Percentiles rank a stretch among this genome's conserved stretches.
Evolutionary conservation across 1,284 basidiomycete species (phyloP).

Genomic region (Boletellus sp.): DNA sequence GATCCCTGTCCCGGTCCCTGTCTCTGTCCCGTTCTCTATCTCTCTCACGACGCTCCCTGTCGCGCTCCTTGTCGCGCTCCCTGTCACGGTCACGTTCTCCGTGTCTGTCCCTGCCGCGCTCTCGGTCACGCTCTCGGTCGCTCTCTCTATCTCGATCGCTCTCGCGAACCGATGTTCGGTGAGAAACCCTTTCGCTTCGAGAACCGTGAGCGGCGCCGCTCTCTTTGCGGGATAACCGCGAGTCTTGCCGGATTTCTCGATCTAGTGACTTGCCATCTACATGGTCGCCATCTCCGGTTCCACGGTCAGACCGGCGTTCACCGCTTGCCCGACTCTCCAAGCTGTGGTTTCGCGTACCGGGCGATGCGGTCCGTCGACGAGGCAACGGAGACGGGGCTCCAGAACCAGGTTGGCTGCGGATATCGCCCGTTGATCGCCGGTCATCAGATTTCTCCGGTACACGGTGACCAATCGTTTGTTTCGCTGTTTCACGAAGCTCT

Average conservation of each 20-base stretch:
- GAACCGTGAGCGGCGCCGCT: slow-evolving; percentile 47
- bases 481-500: slow-evolving; percentile 74
- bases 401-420: slow-evolving; percentile 46
- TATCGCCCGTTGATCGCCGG: slow-evolving; percentile 34
- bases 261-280: slow-evolving; percentile 53
- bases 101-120: slow-evolving; percentile 42
- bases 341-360: slow-evolving; percentile 64
- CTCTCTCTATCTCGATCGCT: slow-evolving; percentile 43
- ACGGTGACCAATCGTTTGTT: slow-evolving; percentile 49
- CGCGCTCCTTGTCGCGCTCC: slow-evolving; percentile 40
- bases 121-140: slow-evolving; percentile 45
- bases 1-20: slow-evolving; percentile 34
- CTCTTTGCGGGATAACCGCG: slow-evolving; percentile 37
- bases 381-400: slow-evolving; percentile 50
- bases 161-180: slow-evolving; percentile 33
- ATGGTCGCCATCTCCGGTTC: slow-evolving; percentile 40
- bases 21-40: slow-evolving; percentile 43
- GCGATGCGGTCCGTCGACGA: slow-evolving; percentile 61
- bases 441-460: slow-evolving; percentile 39
- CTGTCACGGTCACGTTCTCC: slow-evolving; percentile 45
- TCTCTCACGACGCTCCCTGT: slow-evolving; percentile 40
- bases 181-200: slow-evolving; percentile 42
- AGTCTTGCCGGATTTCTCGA: slow-evolving; percentile 43
- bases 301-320: slow-evolving; percentile 55
- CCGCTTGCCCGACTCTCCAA: slow-evolving; percentile 69